Evolutionary conservation across 805 yeast genomes (phyloP).

Genomic region (Isabelozyma gotoi): DNA sequence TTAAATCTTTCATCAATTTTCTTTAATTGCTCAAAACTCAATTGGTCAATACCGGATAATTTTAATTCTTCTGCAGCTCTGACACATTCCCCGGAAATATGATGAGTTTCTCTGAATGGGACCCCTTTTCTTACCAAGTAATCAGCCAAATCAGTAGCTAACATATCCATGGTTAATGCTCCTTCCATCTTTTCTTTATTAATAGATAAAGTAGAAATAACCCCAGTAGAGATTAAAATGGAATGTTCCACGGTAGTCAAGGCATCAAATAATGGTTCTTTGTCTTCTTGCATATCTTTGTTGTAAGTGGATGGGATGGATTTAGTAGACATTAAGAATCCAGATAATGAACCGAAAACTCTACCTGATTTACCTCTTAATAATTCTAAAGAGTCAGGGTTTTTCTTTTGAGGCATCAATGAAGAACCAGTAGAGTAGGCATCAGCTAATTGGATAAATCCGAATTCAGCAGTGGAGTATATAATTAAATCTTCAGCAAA

Average conservation of each 20-base stretch:
- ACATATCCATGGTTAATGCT: constrained; percentile 97
- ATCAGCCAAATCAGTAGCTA: constrained; percentile 98
- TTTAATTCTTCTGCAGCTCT: constrained; percentile 79
- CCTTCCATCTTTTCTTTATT: constrained; percentile 74
- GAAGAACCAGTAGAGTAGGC: constrained; percentile 99
- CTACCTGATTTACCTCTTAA: constrained; percentile 97
- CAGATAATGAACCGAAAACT: constrained; percentile 91
- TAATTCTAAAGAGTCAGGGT: constrained; percentile 93
- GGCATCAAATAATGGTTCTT: constrained; percentile 95
- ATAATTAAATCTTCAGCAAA: constrained; percentile 93
- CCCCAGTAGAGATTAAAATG: constrained; percentile 92
- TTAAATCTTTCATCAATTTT: constrained; percentile 77
- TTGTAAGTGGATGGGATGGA: constrained; percentile 98
- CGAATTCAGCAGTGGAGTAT: constrained; percentile 97
- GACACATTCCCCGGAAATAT: constrained; percentile 97
- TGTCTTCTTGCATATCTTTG: constrained; percentile 98
- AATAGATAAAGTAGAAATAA: constrained; percentile 79
- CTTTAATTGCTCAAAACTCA: constrained; percentile 75
- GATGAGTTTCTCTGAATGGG: constrained; percentile 99
- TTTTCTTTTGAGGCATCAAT: constrained; percentile 98
- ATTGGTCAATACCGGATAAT: constrained; percentile 81
- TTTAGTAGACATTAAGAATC: constrained; percentile 93
- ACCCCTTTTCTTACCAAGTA: constrained; percentile 97
- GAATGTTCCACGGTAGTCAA: constrained; percentile 92
- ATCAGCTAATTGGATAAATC: constrained; percentile 88